These are phyloP conservation scores for Beta lomatogona DNA, from an alignment of 179 eudicot genomes.

Conservation along the genomic window DNA sequence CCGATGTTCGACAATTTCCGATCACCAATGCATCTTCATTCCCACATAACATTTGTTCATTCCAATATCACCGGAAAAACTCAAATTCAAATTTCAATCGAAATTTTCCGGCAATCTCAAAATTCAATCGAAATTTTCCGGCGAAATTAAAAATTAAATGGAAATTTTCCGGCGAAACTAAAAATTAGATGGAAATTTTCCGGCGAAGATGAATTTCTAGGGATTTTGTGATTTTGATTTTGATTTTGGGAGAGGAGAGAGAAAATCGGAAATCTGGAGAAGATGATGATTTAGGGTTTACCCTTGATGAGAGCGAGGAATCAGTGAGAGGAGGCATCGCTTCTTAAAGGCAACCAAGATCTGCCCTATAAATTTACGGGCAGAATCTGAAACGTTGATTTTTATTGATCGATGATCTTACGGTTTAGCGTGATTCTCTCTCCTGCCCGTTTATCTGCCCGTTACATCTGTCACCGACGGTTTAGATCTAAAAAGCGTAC, in stretches of 20 bases:
- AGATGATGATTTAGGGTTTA: constrained; percentile 42
- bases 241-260: neutral
- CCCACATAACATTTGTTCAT: constrained; percentile 33
- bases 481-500: constrained; percentile 22
- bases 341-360: constrained; percentile 82
- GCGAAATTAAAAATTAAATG: neutral
- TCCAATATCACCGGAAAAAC: constrained; percentile 5
- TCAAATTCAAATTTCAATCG: no score
- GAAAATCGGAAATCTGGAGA: neutral
- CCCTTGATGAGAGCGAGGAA: constrained; percentile 60
- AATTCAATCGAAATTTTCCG: neutral
- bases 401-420: constrained; percentile 31
- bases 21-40: constrained; percentile 16
- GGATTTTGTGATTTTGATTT: neutral
- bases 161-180: neutral
- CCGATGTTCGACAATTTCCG: neutral
- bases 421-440: constrained; percentile 34
- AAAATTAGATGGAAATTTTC: neutral
- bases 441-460: constrained; percentile 52
- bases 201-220: neutral
- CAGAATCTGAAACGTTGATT: constrained; percentile 38
- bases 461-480: constrained; percentile 51
- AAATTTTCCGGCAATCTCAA: neutral
- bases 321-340: constrained; percentile 36
- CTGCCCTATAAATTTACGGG: constrained; percentile 63